These are phyloP conservation scores for Talaromyces sp. DNA, from an alignment of 2,329 filamentous ascomycete species.

Conservation along the genomic window DNA sequence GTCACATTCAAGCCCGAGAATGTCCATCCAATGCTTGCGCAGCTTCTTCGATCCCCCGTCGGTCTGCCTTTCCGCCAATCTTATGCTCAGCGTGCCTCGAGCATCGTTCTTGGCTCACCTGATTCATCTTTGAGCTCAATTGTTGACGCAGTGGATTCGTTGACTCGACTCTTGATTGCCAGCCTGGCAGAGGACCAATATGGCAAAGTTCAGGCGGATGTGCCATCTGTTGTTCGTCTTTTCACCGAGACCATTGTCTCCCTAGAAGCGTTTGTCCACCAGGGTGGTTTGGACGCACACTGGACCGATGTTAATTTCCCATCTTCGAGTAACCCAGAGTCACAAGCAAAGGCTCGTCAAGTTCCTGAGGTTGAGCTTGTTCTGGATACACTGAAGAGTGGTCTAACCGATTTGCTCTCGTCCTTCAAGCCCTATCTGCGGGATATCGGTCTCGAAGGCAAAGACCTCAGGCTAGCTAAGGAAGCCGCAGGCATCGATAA, in stretches of 20 bases:
- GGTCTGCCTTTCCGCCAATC: constrained; percentile 72
- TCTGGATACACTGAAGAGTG: constrained; percentile 64
- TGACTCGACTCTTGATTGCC: constrained; percentile 69
- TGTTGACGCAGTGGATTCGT: constrained; percentile 69
- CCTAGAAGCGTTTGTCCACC: constrained; percentile 67
- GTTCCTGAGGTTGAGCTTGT: constrained; percentile 72
- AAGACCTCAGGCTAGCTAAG: constrained; percentile 73
- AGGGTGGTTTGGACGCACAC: constrained; percentile 57
- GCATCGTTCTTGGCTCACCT: constrained; percentile 72
- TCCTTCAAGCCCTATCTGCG: constrained; percentile 75
- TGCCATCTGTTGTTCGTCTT: constrained; percentile 72
- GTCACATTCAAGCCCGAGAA: constrained; percentile 52
- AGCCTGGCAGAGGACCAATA: constrained; percentile 80
- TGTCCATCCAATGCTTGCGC: constrained; percentile 52
- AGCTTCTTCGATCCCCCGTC: constrained; percentile 55
- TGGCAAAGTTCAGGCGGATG: constrained; percentile 82
- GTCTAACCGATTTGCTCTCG: constrained; percentile 66
- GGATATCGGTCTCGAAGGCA: constrained; percentile 68
- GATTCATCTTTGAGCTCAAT: constrained; percentile 70
- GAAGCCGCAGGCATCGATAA: constrained; percentile 55
- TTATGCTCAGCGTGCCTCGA: constrained; percentile 66
- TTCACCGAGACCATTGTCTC: constrained; percentile 70
- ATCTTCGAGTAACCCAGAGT: constrained; percentile 37
- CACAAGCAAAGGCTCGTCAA: constrained; percentile 39
- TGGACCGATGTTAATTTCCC: constrained; percentile 74